These are phyloP conservation scores for Aschersonia sp. DNA, from an alignment of 2,329 filamentous ascomycete genomes.

Conservation along the genomic window DNA sequence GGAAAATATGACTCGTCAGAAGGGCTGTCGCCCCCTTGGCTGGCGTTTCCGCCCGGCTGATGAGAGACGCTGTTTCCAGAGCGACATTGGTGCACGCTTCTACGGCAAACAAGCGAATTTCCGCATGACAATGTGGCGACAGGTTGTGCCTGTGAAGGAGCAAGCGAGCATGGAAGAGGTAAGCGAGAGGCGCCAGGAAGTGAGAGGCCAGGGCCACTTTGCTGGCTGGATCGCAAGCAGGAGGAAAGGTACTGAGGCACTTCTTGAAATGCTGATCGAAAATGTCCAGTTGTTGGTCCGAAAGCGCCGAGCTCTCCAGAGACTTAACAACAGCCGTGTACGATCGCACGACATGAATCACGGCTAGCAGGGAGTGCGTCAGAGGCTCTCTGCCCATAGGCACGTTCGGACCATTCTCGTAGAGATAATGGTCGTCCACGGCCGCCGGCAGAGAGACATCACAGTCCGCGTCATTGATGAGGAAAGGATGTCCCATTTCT, in stretches of 20 bases:
- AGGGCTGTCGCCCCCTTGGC: slow-evolving; percentile 58
- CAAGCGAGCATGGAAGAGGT: slow-evolving; percentile 72
- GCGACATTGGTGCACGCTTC: slow-evolving; percentile 63
- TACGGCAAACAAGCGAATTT: slow-evolving; percentile 56
- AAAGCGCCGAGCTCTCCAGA: slow-evolving; percentile 52
- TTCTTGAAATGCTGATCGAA: slow-evolving; percentile 71
- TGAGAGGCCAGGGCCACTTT: slow-evolving; percentile 57
- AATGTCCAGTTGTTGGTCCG: slow-evolving; percentile 51
- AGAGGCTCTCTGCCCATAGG: slow-evolving; percentile 38
- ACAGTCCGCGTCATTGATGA: slow-evolving; percentile 82
- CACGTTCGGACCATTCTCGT: slow-evolving; percentile 38
- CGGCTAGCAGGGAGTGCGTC: slow-evolving; percentile 59
- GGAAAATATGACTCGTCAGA: slow-evolving; percentile 74
- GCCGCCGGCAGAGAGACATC: slow-evolving; percentile 68
- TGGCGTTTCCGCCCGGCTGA: slow-evolving; percentile 52
- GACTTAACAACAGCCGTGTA: slow-evolving; percentile 61
- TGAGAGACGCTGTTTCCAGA: slow-evolving; percentile 63
- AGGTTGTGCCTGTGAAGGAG: slow-evolving; percentile 83
- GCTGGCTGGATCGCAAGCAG: slow-evolving; percentile 54
- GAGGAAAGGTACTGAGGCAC: slow-evolving; percentile 63
- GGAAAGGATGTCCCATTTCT: slow-evolving; percentile 64
- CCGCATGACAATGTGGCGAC: slow-evolving; percentile 50
- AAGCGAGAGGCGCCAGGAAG: slow-evolving; percentile 59
- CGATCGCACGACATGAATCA: slow-evolving; percentile 69
- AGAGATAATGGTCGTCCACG: slow-evolving; percentile 67